These are phyloP conservation scores for Pleodorina starrii DNA, from an alignment of 139 green algal species.

Conservation along the genomic window DNA sequence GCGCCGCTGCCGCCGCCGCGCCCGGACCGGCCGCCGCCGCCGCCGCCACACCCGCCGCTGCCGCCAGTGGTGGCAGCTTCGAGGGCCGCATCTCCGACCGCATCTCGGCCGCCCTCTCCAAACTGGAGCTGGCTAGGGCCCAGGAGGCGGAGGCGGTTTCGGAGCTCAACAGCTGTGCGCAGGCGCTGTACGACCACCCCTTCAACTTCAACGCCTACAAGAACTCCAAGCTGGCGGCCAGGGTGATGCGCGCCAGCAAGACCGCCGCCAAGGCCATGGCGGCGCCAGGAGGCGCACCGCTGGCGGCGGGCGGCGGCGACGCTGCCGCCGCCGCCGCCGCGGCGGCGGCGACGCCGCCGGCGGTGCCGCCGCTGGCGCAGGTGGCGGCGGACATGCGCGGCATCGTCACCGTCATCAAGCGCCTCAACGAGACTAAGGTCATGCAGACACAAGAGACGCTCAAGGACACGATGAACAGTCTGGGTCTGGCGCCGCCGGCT, in stretches of 20 bases:
- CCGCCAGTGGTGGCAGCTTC: not conserved
- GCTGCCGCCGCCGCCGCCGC: not conserved
- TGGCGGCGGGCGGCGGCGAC: not conserved
- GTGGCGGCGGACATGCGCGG: not conserved
- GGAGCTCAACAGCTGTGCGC: not conserved
- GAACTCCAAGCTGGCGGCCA: not conserved
- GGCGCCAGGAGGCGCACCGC: no score
- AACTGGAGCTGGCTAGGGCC: not conserved
- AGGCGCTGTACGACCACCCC: not conserved
- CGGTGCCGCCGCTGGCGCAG: not conserved
- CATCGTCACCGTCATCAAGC: not conserved
- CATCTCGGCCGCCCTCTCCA: not conserved
- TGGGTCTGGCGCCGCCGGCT: not conserved
- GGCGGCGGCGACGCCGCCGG: not conserved
- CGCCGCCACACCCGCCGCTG: not conserved
- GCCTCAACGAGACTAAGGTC: not conserved
- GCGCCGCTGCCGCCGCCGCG: not conserved
- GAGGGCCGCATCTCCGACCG: not conserved
- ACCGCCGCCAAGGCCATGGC: not conserved
- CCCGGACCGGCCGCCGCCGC: not conserved
- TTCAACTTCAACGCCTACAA: conserved; percentile 7
- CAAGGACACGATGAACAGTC: not conserved
- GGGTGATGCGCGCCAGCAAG: not conserved
- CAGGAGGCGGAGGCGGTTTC: not conserved
- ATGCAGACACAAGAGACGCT: not conserved